phyloP scores from a whole-genome alignment of 495 filamentous ascomycete species.

The Hypoxylon lienhwacheense region DNA sequence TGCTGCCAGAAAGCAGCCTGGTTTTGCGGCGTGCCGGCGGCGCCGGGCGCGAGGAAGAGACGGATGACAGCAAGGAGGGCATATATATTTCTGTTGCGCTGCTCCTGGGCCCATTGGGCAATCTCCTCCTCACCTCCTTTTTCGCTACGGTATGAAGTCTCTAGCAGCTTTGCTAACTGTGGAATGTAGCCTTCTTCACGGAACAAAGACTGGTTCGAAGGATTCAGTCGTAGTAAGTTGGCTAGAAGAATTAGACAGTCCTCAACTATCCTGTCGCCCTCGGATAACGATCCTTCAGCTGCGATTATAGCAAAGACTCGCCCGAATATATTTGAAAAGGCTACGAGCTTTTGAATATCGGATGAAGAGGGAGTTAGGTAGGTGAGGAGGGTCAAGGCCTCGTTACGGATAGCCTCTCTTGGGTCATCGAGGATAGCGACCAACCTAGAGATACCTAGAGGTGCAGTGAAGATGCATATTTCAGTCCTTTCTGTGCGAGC shows the following conservation, averaged over 20 bases:
- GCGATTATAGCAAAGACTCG: slow-evolving; percentile 79
- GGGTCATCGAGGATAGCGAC: slow-evolving; percentile 81
- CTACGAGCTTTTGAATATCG: slow-evolving; percentile 88
- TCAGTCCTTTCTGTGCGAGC: slow-evolving; percentile 92
- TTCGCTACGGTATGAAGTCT: slow-evolving; percentile 58
- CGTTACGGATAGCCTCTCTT: slow-evolving; percentile 87
- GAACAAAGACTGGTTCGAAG: slow-evolving; percentile 92
- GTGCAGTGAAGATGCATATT: slow-evolving; percentile 87
- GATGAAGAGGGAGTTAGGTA: slow-evolving; percentile 54
- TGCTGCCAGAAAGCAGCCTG: slow-evolving; percentile 83
- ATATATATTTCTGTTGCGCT: slow-evolving; percentile 90
- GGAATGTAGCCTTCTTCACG: slow-evolving; percentile 85
- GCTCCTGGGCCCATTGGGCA: slow-evolving; percentile 70
- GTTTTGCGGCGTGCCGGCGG: slow-evolving; percentile 77
- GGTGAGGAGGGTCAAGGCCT: slow-evolving; percentile 55
- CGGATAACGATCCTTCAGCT: slow-evolving; percentile 75
- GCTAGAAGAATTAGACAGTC: slow-evolving; percentile 93
- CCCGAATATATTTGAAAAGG: slow-evolving; percentile 92
- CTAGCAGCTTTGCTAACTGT: slow-evolving; percentile 69
- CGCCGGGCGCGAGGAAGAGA: slow-evolving; percentile 80
- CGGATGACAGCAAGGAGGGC: slow-evolving; percentile 82
- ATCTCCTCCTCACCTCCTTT: slow-evolving; percentile 62
- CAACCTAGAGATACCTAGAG: slow-evolving; percentile 82
- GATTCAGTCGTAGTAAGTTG: slow-evolving; percentile 85
- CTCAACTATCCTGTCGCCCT: slow-evolving; percentile 88